Conservation (phyloP, 1,284 basidiomycete species). For the Retiboletus fuscus region DNA sequence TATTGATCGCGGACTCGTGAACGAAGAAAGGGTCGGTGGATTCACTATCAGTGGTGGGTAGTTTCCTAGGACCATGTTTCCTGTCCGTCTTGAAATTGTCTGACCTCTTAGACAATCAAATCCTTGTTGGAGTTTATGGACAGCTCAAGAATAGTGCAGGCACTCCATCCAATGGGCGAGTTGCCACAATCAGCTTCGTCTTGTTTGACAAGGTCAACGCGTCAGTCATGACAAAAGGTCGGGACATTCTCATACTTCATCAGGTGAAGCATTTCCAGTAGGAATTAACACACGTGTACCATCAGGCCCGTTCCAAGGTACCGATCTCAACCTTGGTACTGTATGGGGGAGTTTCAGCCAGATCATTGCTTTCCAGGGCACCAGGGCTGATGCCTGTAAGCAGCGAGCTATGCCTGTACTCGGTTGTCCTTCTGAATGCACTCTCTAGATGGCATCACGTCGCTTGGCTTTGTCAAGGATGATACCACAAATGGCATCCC, state of each 20-base stretch:
- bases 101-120: neutral
- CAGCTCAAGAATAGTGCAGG: neutral
- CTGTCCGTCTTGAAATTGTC: neutral
- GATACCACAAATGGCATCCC: neutral
- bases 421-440: no score
- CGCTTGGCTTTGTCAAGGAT: neutral
- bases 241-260: neutral
- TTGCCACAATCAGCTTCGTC: neutral
- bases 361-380: neutral
- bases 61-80: neutral
- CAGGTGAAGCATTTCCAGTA: neutral
- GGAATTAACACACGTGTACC: neutral
- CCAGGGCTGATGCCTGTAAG: neutral
- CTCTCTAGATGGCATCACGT: neutral
- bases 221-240: neutral
- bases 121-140: neutral
- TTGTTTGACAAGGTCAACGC: neutral
- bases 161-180: neutral
- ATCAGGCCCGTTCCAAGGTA: neutral
- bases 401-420: no score
- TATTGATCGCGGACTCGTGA: neutral
- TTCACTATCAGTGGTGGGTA: neutral
- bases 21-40: neutral
- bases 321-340: neutral
- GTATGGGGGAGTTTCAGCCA: neutral